phyloP scores from a whole-genome alignment of 371 early-diverging fungal genomes.

The Mucor racemosus region DNA sequence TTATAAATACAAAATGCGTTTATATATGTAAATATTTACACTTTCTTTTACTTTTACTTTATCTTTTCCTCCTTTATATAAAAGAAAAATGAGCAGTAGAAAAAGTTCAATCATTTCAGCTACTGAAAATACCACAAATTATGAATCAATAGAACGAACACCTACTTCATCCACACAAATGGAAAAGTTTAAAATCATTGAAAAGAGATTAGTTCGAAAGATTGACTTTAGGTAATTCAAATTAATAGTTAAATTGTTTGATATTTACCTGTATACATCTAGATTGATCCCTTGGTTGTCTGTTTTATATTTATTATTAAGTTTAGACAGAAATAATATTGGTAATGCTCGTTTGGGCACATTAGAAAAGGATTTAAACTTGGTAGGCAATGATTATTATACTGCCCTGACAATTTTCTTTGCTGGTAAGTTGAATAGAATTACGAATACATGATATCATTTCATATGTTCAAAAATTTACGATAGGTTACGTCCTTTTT shows the following conservation, averaged over 20 bases:
- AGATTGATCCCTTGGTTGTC: conserved; percentile 49
- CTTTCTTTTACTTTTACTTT: not conserved
- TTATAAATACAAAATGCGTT: not conserved
- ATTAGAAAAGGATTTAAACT: conserved; percentile 40
- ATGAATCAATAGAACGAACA: not conserved
- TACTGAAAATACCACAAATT: not conserved
- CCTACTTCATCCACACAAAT: not conserved
- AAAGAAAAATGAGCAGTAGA: not conserved
- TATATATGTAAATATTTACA: not conserved
- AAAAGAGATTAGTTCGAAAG: conserved; percentile 10
- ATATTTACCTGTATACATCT: not conserved
- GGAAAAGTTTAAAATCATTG: conserved; percentile 1
- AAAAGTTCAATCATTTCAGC: conserved; percentile 1
- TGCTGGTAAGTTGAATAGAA: conserved; percentile 30
- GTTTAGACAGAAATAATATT: conserved; percentile 51
- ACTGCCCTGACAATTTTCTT: conserved; percentile 48
- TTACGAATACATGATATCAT: not conserved
- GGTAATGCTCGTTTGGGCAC: conserved; percentile 51
- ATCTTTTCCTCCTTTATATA: not conserved
- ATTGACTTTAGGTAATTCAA: conserved; percentile 1
- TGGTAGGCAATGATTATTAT: conserved; percentile 47
- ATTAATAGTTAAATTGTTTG: not conserved
- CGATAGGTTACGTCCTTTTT: conserved; percentile 34
- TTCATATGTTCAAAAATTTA: not conserved
- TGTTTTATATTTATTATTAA: conserved; percentile 42